Conservation (phyloP, 164 flowering plant species). For the Euptelea pleiosperma region DNA sequence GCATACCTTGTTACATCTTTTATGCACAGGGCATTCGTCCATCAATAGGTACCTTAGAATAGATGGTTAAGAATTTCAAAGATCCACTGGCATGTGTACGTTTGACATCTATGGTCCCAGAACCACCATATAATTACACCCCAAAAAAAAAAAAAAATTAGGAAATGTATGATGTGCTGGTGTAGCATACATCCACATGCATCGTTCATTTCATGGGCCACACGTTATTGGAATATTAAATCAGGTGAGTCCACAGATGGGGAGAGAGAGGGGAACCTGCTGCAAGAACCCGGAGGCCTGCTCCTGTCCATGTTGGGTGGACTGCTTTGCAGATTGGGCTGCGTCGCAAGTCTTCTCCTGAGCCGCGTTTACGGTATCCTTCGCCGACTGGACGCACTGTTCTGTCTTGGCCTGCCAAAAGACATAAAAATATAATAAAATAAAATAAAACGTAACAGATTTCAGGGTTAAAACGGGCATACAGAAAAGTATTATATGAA, state of each 20-base stretch:
- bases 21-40: too few species aligned
- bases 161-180: too few species aligned
- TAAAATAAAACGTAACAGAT: background rate
- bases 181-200: too few species aligned
- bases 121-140: too few species aligned
- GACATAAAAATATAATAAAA: too few species aligned
- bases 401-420: constrained; percentile 31
- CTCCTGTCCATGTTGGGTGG: constrained; percentile 27
- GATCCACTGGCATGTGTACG: too few species aligned
- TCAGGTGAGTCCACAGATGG: background rate
- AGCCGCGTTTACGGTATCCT: constrained; percentile 30
- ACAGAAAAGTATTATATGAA: background rate
- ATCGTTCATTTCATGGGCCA: too few species aligned
- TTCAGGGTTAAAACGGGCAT: background rate
- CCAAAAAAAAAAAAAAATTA: too few species aligned
- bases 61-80: too few species aligned
- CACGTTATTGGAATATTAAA: too few species aligned
- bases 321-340: constrained; percentile 19
- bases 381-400: constrained; percentile 25
- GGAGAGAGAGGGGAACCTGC: constrained; percentile 43
- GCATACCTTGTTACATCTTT: too few species aligned
- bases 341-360: constrained; percentile 26
- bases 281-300: constrained; percentile 34
- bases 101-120: too few species aligned
- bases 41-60: background rate